These are phyloP conservation scores for Eucalyptus sideroxylon DNA, from an alignment of 345 rosid genomes.

Conservation along the genomic window DNA sequence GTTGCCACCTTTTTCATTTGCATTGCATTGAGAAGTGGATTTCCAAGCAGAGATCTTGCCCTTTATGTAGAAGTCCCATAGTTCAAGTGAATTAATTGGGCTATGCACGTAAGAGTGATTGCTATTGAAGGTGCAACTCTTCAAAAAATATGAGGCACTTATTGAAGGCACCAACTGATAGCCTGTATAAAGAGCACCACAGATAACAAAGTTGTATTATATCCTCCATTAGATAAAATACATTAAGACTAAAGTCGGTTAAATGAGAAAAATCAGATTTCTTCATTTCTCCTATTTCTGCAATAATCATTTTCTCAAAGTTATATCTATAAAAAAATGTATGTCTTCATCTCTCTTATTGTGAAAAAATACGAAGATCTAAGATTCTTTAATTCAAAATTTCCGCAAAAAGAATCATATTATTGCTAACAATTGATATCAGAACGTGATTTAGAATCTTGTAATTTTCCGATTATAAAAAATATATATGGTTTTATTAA, in stretches of 20 bases:
- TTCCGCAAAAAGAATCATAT: too few species aligned
- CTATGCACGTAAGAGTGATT: background rate
- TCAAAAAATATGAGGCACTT: background rate
- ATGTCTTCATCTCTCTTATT: background rate
- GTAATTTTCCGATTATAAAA: too few species aligned
- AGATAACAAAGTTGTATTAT: background rate
- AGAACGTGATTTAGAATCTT: too few species aligned
- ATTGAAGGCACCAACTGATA: background rate
- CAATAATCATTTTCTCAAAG: background rate
- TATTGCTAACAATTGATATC: background rate
- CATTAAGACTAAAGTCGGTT: background rate
- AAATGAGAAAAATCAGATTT: background rate
- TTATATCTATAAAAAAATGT: background rate
- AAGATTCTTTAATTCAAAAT: background rate
- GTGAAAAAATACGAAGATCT: background rate
- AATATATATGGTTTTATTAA: too few species aligned
- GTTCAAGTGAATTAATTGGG: background rate
- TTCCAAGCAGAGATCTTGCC: conserved; percentile 12
- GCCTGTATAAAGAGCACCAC: background rate
- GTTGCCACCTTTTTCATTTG: conserved; percentile 16
- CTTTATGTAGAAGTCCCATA: conserved; percentile 8
- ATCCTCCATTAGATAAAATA: background rate
- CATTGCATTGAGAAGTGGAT: conserved; percentile 15
- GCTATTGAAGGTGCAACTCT: background rate
- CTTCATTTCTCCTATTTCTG: background rate